A percentile compares a stretch with the other conserved stretches of the same genome.
Conservation (phyloP, 441 rosid species). For the Brassica balearica region DNA sequence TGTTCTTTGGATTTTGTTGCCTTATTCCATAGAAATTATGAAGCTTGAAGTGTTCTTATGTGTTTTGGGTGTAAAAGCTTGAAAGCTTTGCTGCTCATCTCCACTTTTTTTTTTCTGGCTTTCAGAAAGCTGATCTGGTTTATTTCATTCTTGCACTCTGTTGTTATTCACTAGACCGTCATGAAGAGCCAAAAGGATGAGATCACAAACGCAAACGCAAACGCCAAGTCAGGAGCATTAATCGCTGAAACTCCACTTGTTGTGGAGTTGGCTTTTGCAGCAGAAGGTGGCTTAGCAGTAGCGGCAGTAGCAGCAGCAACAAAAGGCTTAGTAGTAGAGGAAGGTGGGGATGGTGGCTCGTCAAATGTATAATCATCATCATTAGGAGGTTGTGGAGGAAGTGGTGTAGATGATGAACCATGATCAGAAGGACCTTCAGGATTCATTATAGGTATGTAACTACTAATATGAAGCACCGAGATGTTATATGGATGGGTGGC, state of each 20-base stretch:
- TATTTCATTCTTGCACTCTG: slow-evolving; percentile 13
- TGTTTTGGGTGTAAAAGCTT: neutral
- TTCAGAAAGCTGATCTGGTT: neutral
- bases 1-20: neutral
- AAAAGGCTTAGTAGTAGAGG: slow-evolving; percentile 17
- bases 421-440: slow-evolving; percentile 15
- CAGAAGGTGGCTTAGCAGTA: slow-evolving; percentile 19
- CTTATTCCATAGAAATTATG: neutral
- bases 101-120: neutral
- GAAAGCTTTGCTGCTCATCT: neutral
- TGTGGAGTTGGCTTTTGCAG: neutral
- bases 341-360: slow-evolving; percentile 22
- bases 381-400: slow-evolving; percentile 24
- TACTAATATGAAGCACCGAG: slow-evolving; percentile 41
- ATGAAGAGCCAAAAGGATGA: slow-evolving; percentile 27
- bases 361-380: slow-evolving; percentile 13
- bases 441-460: slow-evolving; percentile 34
- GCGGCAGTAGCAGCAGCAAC: neutral
- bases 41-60: neutral
- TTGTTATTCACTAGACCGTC: neutral
- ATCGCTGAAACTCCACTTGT: slow-evolving; percentile 19
- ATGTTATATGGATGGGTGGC: slow-evolving; percentile 28
- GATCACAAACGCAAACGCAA: slow-evolving; percentile 26
- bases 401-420: slow-evolving; percentile 28
- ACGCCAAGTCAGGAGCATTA: neutral